Percentiles rank a stretch among this genome's conserved stretches.
These are phyloP conservation scores for Cladosporium halotolerans DNA, from an alignment of 2,329 filamentous ascomycete genomes.

Conservation along the genomic window DNA sequence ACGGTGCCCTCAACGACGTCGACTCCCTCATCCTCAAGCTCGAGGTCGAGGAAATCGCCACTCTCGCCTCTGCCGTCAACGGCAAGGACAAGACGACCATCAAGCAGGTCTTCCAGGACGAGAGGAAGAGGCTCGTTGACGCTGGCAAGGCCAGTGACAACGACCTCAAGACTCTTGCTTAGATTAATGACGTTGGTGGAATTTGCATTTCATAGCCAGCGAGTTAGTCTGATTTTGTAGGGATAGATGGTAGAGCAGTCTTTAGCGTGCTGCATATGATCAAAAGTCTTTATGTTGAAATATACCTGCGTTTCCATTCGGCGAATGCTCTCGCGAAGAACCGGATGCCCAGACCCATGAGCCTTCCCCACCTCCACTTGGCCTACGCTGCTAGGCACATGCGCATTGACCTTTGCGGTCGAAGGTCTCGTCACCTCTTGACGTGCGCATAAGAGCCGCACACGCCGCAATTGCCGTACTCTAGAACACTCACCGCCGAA, in stretches of 20 bases:
- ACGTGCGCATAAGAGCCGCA: no score
- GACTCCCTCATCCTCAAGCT: constrained; percentile 84
- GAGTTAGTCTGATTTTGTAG: constrained; percentile 1
- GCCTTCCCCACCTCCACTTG: constrained; percentile 9
- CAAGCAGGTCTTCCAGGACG: constrained; percentile 72
- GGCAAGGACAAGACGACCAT: constrained; percentile 71
- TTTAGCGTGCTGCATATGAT: background rate
- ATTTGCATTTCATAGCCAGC: background rate
- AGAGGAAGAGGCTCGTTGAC: constrained; percentile 69
- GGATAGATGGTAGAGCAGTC: constrained; percentile 8
- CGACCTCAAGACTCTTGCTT: constrained; percentile 59
- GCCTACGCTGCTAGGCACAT: no score
- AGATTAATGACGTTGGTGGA: background rate
- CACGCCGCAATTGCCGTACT: no score
- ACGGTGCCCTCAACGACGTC: constrained; percentile 75
- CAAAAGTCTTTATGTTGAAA: no score
- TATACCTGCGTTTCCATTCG: background rate
- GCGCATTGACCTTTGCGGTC: background rate
- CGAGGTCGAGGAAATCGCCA: constrained; percentile 83
- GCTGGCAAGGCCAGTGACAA: constrained; percentile 82
- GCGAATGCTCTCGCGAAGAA: constrained; percentile 2
- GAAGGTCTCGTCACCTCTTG: background rate
- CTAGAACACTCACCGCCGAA: no score
- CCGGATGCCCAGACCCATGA: constrained; percentile 1
- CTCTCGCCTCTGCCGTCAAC: constrained; percentile 72